Evolutionary conservation across 495 filamentous ascomycete species (phyloP), one percentile per base, ranked within the genome.

Genomic region (Viridothelium virens): DNA sequence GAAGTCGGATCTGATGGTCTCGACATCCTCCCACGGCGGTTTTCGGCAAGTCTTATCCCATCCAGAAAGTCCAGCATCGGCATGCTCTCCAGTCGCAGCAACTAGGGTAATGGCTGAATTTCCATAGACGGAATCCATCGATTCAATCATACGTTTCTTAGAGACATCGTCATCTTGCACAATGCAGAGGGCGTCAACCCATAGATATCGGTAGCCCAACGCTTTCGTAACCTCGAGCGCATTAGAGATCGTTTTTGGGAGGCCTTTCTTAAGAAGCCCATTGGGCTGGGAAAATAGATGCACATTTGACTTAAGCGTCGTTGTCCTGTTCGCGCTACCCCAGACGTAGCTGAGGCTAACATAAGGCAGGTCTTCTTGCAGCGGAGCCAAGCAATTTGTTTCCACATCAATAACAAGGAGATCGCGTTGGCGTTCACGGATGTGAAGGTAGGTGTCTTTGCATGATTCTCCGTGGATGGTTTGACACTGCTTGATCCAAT

Each of bases 271-370:
- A 16, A 46, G 9, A 46, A 46, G 41, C 41, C 41, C 41, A 46
- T 46, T 46, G 14, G 41, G 41, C 14, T 46, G 41, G 9, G 41
- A 46, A 46, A 46, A 46, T 46, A 9, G 41, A 2, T 53, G 9
- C 3, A 56, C n/a, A 56, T 65, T 65, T 4, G 38, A 16, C 63
- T 65, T 65, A 11, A 65, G 63, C 9, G 53, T 38, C 41, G 14
- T 9, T 16, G 14, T 16, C 41, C 14, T 7, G 18, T 10, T 25
- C 18, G 46, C 39, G 4, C 33, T 38, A 4, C 63, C 63, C 63
- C 63, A 65, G 3, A 65, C 63, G 37, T 65, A 65, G 63, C 63
- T 65, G 9, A 65, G 41, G 12, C 41, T 44, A 34, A 65, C 63
- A 36, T 53, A 65, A 16, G 41, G 12, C 18, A 33, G 38, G 18